A percentile compares a stretch with the other conserved stretches of the same genome.
Evolutionary conservation across 2,329 filamentous ascomycete genomes (phyloP).

Genomic region (Fusarium albidum): DNA sequence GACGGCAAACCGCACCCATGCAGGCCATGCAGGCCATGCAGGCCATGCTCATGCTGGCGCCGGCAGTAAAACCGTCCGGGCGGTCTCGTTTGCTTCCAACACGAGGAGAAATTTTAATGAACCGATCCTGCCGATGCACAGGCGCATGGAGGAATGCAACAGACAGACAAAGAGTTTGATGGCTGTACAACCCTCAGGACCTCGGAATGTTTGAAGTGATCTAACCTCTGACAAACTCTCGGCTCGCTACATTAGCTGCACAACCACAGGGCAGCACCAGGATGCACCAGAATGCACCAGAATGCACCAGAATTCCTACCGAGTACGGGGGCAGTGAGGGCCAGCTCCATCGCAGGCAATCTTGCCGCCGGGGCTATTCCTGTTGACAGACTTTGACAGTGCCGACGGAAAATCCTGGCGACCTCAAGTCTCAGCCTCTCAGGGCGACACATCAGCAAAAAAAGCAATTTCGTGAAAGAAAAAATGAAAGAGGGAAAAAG

Average conservation of each 20-base stretch:
- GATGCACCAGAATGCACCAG: neutral
- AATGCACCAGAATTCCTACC: neutral
- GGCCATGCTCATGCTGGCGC: too few relatives aligned
- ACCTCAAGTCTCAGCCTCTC: conserved; percentile 13
- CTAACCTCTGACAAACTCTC: neutral
- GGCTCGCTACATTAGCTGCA: conserved; percentile 10
- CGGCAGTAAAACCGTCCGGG: neutral
- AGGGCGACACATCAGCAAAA: conserved; percentile 8
- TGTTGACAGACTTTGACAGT: conserved; percentile 9
- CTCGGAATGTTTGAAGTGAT: neutral
- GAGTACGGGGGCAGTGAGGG: neutral
- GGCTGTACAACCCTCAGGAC: conserved; percentile 3
- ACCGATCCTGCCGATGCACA: neutral
- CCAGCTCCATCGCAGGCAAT: conserved; percentile 4
- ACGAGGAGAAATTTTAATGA: neutral
- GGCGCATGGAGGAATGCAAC: neutral
- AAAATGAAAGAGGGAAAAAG: conserved; percentile 16
- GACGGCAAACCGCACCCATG: neutral
- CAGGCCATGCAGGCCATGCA: too few relatives aligned
- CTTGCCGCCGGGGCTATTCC: neutral
- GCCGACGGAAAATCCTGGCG: conserved; percentile 4
- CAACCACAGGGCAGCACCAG: conserved; percentile 4
- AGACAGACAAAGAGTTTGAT: conserved; percentile 12
- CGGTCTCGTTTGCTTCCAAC: neutral
- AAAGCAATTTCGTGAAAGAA: conserved; percentile 10